Evolutionary conservation across 2,329 filamentous ascomycete species (phyloP), one percentile per base, ranked within the genome.

Genomic region (Hymenoscyphus salicellus): DNA sequence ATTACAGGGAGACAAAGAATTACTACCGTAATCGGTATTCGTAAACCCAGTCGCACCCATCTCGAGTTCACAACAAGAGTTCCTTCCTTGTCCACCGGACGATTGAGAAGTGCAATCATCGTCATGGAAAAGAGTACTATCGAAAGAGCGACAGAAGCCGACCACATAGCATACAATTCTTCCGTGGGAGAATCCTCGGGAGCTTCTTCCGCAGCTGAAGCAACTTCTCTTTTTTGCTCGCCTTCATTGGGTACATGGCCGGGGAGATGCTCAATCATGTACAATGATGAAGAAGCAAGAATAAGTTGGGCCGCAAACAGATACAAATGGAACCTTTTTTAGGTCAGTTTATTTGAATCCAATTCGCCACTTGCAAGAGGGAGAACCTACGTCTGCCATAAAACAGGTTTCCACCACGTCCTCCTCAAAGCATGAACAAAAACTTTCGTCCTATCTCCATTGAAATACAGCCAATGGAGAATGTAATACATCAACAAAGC

Each of bases 401-500:
- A 14, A n/a, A 67, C 55, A 7, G 62, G 59, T 32, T 65, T 68
- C 65, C 63, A 70, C 68, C 68, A 70, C 0, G 65, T 70, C 28
- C 66, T 56, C 26, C 63, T 60, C n/a, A 70, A 55, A 16, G 66
- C 68, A 41, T 70, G 66, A 1, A 70, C 60, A 58, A 60, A 70
- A 8, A 55, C 43, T 17, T 64, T 68, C 11, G 61, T 65, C 28
- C 68, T 65, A 43, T 70, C 66, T 4, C 63, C 68, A 32, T 68
- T 68, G 33, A 70, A 70, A 49, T 70, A 68, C 4, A 70, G n/a
- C 66, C 63, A 70, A 60, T 70, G 68, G 5, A 70, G 56, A 3
- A 65, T 36, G 59, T 70, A 70, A 36, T 67, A 68, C 7, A 70
- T 38, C 16, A 68, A 7, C 26, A 70, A 52, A 14, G 63, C 65